Conservation (phyloP, 2,329 filamentous ascomycete species). For the Sphaerulina vaccinii region DNA sequence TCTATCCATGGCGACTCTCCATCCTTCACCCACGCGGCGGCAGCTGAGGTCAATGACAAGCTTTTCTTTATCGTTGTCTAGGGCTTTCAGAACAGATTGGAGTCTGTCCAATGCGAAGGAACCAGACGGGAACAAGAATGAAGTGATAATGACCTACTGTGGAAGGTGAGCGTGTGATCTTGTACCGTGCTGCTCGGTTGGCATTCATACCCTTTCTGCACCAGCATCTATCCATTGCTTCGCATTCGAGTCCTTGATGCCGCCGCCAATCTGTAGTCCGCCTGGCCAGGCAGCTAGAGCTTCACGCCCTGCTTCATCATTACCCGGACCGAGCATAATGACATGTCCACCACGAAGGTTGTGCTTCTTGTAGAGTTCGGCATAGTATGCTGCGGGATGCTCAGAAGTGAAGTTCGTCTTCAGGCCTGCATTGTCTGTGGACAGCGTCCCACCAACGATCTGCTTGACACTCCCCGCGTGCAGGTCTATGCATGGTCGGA, state of each 20-base stretch:
- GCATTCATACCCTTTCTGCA: conserved; percentile 75
- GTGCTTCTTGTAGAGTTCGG: conserved; percentile 74
- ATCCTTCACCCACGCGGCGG: conserved; percentile 69
- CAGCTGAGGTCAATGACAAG: conserved; percentile 96
- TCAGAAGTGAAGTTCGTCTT: conserved; percentile 92
- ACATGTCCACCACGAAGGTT: conserved; percentile 79
- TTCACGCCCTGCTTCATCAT: conserved; percentile 74
- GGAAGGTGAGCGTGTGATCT: conserved; percentile 15
- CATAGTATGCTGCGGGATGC: conserved; percentile 78
- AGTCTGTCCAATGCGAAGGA: conserved; percentile 77
- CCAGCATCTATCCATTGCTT: conserved; percentile 81
- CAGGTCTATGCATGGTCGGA: conserved; percentile 94
- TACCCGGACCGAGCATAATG: conserved; percentile 91
- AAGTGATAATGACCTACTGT: conserved; percentile 90
- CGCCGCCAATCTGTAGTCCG: conserved; percentile 87
- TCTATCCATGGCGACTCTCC: conserved; percentile 99
- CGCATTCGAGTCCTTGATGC: conserved; percentile 84
- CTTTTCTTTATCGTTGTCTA: conserved; percentile 73
- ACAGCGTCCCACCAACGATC: conserved; percentile 92
- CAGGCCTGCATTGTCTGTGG: conserved; percentile 51
- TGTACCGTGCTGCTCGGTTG: conserved; percentile 4
- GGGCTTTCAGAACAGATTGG: conserved; percentile 67
- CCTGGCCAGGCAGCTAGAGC: conserved; percentile 76
- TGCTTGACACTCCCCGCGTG: conserved; percentile 98
- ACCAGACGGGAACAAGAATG: conserved; percentile 83